These are phyloP conservation scores for Heritiera littoralis DNA, from an alignment of 345 rosid species.

Conservation along the genomic window DNA sequence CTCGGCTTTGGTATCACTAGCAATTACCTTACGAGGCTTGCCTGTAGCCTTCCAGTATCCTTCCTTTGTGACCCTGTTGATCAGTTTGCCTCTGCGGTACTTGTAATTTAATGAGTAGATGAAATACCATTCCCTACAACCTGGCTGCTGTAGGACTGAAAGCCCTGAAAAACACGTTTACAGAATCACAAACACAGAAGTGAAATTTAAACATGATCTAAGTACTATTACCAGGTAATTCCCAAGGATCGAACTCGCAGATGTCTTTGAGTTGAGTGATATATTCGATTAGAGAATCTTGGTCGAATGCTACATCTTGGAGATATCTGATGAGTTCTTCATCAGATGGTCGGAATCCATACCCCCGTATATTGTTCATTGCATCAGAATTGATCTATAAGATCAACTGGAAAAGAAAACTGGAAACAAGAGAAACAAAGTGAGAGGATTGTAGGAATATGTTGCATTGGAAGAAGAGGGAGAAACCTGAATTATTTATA, in stretches of 20 bases:
- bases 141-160: not conserved
- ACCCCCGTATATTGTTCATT: not conserved
- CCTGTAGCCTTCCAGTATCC: conserved; percentile 15
- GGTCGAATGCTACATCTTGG: not conserved
- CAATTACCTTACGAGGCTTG: not conserved
- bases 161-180: not conserved
- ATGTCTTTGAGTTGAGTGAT: not conserved
- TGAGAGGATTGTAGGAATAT: not conserved
- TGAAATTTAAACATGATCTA: not conserved
- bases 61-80: not conserved
- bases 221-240: not conserved
- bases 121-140: not conserved
- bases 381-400: not conserved
- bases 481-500: too few species aligned
- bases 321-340: not conserved
- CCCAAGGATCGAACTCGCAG: not conserved
- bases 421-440: too few species aligned
- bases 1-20: not conserved
- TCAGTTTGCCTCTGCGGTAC: not conserved
- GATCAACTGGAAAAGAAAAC: not conserved
- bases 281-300: not conserved
- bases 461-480: not conserved
- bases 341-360: not conserved
- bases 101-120: not conserved
- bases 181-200: not conserved